phyloP scores from a whole-genome alignment of 305 asterid species.

The Solanum hybrid region DNA sequence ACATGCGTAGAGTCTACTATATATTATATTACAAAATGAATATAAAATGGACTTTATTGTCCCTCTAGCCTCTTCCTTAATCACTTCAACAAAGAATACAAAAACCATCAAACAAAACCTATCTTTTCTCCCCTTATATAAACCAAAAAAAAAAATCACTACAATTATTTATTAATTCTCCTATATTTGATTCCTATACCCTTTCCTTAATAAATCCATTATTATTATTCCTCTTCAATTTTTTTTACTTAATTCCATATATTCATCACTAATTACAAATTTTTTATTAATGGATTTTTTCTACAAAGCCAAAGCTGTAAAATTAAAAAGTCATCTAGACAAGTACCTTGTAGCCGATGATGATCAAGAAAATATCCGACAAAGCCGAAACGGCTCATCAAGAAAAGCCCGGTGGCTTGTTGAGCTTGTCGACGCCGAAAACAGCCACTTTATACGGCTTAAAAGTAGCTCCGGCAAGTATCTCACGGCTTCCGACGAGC shows the following conservation, averaged over 20 bases:
- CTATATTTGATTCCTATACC: not conserved
- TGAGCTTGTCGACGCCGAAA: conserved; percentile 49
- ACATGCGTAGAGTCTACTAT: too few relatives aligned
- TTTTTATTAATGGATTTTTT: conserved; percentile 50
- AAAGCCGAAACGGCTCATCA: conserved; percentile 57
- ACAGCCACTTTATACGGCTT: conserved; percentile 43
- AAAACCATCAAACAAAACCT: conserved; percentile 27
- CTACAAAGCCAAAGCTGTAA: conserved; percentile 48
- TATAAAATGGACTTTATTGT: not conserved
- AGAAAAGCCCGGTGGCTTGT: conserved; percentile 71
- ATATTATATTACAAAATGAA: not conserved
- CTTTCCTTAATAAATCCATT: not conserved
- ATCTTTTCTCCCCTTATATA: conserved; percentile 23
- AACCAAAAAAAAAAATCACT: not conserved
- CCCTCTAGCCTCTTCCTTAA: not conserved
- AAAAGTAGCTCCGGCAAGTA: conserved; percentile 61
- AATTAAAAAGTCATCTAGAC: conserved; percentile 56
- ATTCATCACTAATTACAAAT: not conserved
- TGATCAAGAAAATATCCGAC: conserved; percentile 54
- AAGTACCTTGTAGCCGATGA: conserved; percentile 81
- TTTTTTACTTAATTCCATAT: not conserved
- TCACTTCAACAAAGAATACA: conserved; percentile 6
- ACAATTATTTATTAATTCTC: not conserved
- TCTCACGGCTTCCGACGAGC: conserved; percentile 52
- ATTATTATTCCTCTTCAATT: not conserved